phyloP scores from a whole-genome alignment of 129 eudicot genomes.

The Helianthus tuberosus region DNA sequence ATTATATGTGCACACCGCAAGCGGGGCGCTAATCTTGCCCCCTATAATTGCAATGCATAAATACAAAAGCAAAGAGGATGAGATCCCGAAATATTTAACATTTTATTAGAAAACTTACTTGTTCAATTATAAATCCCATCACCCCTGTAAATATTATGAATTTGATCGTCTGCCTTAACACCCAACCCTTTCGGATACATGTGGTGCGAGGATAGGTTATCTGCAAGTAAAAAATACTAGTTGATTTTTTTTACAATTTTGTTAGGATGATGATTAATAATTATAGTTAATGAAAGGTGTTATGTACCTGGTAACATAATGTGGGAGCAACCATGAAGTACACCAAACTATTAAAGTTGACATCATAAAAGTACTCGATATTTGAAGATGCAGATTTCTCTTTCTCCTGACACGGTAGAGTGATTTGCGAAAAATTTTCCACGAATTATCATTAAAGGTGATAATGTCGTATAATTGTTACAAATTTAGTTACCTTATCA shows the following conservation, averaged over 20 bases:
- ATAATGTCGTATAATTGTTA: constrained; percentile 4
- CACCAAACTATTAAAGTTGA: constrained; percentile 71
- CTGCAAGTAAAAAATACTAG: constrained; percentile 33
- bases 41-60: constrained; percentile 4
- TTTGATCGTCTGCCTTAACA: constrained; percentile 69
- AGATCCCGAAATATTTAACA: not conserved
- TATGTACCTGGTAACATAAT: constrained; percentile 84
- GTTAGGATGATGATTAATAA: not conserved
- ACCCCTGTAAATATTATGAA: constrained; percentile 75
- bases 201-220: constrained; percentile 77
- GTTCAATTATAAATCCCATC: constrained; percentile 85
- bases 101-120: constrained; percentile 37
- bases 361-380: constrained; percentile 55
- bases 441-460: not conserved
- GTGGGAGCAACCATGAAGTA: constrained; percentile 99
- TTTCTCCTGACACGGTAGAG: constrained; percentile 46
- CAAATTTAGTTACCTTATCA: constrained; percentile 55
- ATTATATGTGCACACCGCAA: too few species aligned
- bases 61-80: not conserved
- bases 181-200: constrained; percentile 79
- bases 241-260: not conserved
- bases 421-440: constrained; percentile 11
- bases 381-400: constrained; percentile 40
- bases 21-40: not conserved
- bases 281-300: not conserved